These are phyloP conservation scores for Apiospora malaysiana DNA, from an alignment of 2,329 filamentous ascomycete genomes.

Conservation along the genomic window DNA sequence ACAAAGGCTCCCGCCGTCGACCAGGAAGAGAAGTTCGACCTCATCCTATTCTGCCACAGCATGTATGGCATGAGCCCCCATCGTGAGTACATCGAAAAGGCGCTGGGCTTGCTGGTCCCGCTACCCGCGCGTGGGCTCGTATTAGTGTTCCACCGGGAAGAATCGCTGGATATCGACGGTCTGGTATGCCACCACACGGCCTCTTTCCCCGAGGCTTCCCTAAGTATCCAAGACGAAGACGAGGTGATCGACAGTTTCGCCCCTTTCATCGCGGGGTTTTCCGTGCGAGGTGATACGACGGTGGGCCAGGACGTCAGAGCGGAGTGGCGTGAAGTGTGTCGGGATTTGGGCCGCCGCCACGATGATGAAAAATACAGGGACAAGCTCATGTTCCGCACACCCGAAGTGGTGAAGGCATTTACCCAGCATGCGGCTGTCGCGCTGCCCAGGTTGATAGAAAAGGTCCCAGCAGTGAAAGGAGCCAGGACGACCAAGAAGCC, in stretches of 20 bases:
- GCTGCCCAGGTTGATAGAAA: background rate
- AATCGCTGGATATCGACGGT: constrained; percentile 48
- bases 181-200: constrained; percentile 55
- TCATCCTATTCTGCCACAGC: constrained; percentile 68
- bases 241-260: constrained; percentile 56
- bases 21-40: constrained; percentile 51
- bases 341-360: constrained; percentile 44
- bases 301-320: constrained; percentile 38
- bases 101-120: constrained; percentile 54
- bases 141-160: constrained; percentile 61
- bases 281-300: constrained; percentile 30
- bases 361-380: constrained; percentile 41
- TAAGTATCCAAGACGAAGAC: constrained; percentile 52
- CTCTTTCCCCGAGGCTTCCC: constrained; percentile 51
- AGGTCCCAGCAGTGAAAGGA: background rate
- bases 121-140: constrained; percentile 49
- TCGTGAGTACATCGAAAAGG: constrained; percentile 48
- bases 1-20: constrained; percentile 18
- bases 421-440: constrained; percentile 7
- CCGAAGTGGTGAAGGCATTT: constrained; percentile 37
- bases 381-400: constrained; percentile 54
- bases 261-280: constrained; percentile 56
- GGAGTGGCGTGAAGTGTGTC: constrained; percentile 60
- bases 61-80: constrained; percentile 65
- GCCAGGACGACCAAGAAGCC: background rate